Evolutionary conservation across 495 filamentous ascomycete genomes (phyloP), one percentile per base, ranked within the genome.

Genomic region (Xylaria telfairii): DNA sequence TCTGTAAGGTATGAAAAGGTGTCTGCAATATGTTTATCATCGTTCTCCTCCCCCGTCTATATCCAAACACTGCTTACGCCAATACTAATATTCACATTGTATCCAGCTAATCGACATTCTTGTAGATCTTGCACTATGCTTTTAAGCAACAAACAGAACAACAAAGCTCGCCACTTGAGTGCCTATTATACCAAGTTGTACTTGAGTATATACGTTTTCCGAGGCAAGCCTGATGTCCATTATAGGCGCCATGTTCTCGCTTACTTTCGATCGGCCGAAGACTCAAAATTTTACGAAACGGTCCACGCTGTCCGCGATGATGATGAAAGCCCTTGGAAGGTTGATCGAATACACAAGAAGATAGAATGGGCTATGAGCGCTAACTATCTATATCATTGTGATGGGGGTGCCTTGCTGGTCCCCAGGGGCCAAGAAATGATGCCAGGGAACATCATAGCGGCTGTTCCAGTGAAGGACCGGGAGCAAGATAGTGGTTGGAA

Each of bases 251-350:
- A 59, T 59, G 54, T 59, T 2, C 54, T 59, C 12, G 10, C 24
- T 3, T 59, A 59, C 54, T 28, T 59, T 37, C 24, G 10, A 26
- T 59, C 54, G 54, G 26, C 54, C 32, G 54, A 59, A 30, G n/a
- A 30, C 21, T 37, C 26, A 8, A 41, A 34, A 21, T 62, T 62
- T 28, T 28, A 37, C 59, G 59, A 62, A 37, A 62, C 59, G 5
- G 41, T 62, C 30, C 59, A 62, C 30, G 30, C 17, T 17, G 19
- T 39, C 32, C 59, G 30, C 17, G 7, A 30, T 7, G 59, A 62
- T 62, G 59, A 34, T 6, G 21, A 30, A 62, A 62, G 59, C 30
- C 59, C 59, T 62, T 62, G 59, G 59, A 62, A 21, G 9, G 21
- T 62, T 6, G 30, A 21, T 41, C 30, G 59, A 62, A 6, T 39